phyloP scores from a whole-genome alignment of 164 flowering plant genomes.

The Magnolia sinica region DNA sequence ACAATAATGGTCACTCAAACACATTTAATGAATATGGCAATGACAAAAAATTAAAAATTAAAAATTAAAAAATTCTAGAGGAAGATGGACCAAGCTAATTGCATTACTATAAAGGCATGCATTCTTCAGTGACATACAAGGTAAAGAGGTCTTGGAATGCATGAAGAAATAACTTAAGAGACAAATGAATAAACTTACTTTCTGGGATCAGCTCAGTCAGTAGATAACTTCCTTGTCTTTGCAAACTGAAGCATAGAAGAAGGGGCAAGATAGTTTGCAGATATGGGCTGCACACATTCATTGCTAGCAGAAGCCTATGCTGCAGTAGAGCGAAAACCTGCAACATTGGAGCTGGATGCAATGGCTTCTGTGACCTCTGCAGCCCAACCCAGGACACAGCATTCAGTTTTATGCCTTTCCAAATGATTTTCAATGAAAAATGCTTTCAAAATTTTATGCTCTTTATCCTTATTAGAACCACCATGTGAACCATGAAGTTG shows the following conservation, averaged over 20 bases:
- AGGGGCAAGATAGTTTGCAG: constrained; percentile 52
- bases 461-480: constrained; percentile 25
- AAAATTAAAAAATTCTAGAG: too few species aligned
- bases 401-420: constrained; percentile 28
- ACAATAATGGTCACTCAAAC: not conserved
- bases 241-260: constrained; percentile 62
- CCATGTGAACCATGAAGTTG: constrained; percentile 24
- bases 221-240: constrained; percentile 68
- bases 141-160: not conserved
- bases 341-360: constrained; percentile 45
- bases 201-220: constrained; percentile 76
- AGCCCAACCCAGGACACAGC: constrained; percentile 18
- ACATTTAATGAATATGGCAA: not conserved
- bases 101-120: not conserved
- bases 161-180: not conserved
- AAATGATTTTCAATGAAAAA: constrained; percentile 31
- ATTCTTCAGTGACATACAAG: not conserved
- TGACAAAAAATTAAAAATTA: not conserved
- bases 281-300: constrained; percentile 52
- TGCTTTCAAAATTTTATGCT: constrained; percentile 33
- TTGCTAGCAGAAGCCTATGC: constrained; percentile 54
- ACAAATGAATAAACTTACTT: constrained; percentile 43
- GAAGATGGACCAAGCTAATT: too few species aligned
- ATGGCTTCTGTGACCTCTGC: constrained; percentile 42
- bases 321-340: constrained; percentile 49